Percentiles rank a stretch among this genome's conserved stretches.
These are phyloP conservation scores for Aspergillus persii DNA, from an alignment of 2,329 filamentous ascomycete genomes.

Conservation along the genomic window DNA sequence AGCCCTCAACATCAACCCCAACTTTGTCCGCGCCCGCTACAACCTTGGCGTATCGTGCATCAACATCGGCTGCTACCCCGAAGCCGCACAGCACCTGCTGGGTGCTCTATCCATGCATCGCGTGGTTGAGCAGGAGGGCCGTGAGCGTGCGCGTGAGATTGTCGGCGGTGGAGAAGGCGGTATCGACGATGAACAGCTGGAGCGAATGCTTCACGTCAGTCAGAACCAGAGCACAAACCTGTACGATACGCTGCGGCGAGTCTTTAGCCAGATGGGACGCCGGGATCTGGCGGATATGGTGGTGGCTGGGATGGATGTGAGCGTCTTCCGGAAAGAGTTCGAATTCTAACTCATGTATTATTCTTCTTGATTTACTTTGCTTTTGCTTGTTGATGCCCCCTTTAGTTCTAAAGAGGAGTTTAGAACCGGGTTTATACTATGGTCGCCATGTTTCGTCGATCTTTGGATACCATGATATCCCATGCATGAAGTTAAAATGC, in stretches of 20 bases:
- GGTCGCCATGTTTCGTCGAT: constrained; percentile 1
- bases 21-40: constrained; percentile 95
- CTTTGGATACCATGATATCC: constrained; percentile 17
- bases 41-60: constrained; percentile 96
- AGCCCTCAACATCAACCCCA: constrained; percentile 82
- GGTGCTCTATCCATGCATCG: constrained; percentile 95
- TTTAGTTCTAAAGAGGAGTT: background rate
- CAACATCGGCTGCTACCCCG: constrained; percentile 91
- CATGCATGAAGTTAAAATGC: background rate
- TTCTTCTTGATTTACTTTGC: constrained; percentile 1
- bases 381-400: constrained; percentile 1
- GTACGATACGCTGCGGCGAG: constrained; percentile 87
- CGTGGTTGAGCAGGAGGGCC: constrained; percentile 79
- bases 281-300: constrained; percentile 86
- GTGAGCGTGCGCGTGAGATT: constrained; percentile 79
- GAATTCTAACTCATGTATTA: constrained; percentile 61
- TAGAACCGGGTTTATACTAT: background rate
- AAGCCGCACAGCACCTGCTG: constrained; percentile 89
- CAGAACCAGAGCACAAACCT: constrained; percentile 97
- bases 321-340: constrained; percentile 84
- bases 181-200: constrained; percentile 68
- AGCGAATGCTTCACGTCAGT: constrained; percentile 71
- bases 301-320: constrained; percentile 84
- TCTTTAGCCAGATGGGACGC: constrained; percentile 95
- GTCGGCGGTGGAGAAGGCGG: constrained; percentile 58